Base-by-base conservation (phyloP, 805 yeast genomes). In the Yarrowia phangngaensis region DNA sequence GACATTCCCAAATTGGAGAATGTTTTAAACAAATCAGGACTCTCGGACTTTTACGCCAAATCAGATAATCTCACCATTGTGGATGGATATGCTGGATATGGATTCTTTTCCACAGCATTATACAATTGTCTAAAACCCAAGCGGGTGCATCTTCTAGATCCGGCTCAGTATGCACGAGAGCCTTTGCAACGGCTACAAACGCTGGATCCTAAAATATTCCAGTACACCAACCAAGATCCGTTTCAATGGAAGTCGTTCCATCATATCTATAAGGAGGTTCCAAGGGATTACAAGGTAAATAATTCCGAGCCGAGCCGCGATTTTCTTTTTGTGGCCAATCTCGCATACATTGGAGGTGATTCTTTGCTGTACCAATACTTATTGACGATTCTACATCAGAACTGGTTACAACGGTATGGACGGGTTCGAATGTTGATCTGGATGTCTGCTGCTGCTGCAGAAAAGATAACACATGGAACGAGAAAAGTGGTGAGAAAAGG, bases 381-480 rank as follows among this genome's bases (percentile, higher is more conserved):
- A 2, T 11, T 30, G 17, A 26, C 34, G 9, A 11, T 41, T 11
- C 13, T 41, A n/a, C 35, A 41, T 6, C 48, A 23, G 15, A 41
- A 41, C 29, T 41, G 48, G 48, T 29, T 41, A n/a, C 35, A 29
- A 29, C 28, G 48, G 4, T 41, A 41, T 6, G 48, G 48, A 1
- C 48, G 48, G 19, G 48, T 41, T 2, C 27, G 48, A 4, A 41
- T 41, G 48, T n/a, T 41, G 22, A 7, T 41, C 3, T 41, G 48
- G 48, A 15, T 29, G 35, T 16, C 35, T n/a, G 4, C 35, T 4
- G 6, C 22, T 2, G 22, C 6, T 1, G 48, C 48, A 3, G 35
- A 41, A 8, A 41, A 41, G 35, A 12, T 41, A 28, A 41, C 48
- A 9, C 28, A 41, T 17, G 48, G 48, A 1, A 0, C 3, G 20